A percentile compares a stretch with the other conserved stretches of the same genome.
phyloP scores from a whole-genome alignment of 2,329 filamentous ascomycete genomes.

The Clarireedia paspali region DNA sequence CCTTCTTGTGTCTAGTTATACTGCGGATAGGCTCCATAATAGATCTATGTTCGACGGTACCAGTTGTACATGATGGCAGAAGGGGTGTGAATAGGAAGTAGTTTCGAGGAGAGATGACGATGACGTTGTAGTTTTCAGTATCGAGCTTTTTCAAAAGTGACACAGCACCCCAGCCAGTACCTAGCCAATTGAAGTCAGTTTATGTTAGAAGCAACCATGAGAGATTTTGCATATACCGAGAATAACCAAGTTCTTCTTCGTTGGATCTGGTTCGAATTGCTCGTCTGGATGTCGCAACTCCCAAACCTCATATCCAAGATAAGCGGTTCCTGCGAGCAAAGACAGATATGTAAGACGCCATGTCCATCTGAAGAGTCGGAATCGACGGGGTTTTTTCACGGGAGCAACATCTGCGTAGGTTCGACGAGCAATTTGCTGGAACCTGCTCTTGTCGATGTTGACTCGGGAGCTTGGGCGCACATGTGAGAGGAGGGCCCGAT shows the following conservation, averaged over 20 bases:
- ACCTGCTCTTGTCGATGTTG: slow-evolving; percentile 18
- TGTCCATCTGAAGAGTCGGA: slow-evolving; percentile 66
- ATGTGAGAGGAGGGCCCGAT: slow-evolving; percentile 18
- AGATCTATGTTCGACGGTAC: slow-evolving; percentile 95
- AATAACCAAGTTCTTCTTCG: slow-evolving; percentile 94
- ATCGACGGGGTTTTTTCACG: slow-evolving; percentile 46
- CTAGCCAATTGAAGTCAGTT: slow-evolving; percentile 38
- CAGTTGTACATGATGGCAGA: slow-evolving; percentile 93
- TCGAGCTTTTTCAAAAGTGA: slow-evolving; percentile 97
- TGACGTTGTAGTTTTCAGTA: slow-evolving; percentile 97
- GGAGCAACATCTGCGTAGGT: slow-evolving; percentile 35
- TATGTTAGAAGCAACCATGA: background rate
- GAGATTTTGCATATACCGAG: slow-evolving; percentile 55
- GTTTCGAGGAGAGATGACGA: slow-evolving; percentile 96
- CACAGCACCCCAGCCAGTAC: slow-evolving; percentile 93
- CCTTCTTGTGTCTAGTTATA: slow-evolving; percentile 91
- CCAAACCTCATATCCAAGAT: slow-evolving; percentile 76
- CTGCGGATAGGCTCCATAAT: slow-evolving; percentile 99
- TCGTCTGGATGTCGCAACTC: slow-evolving; percentile 72
- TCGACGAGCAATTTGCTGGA: slow-evolving; percentile 36
- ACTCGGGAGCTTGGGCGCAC: slow-evolving; percentile 22
- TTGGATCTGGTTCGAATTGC: slow-evolving; percentile 71
- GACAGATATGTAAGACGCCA: slow-evolving; percentile 81
- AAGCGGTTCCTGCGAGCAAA: slow-evolving; percentile 59
- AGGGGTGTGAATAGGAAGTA: slow-evolving; percentile 99